Base-by-base conservation (phyloP, 1,139 yeast species). In the Saccharomyces hybrid region DNA sequence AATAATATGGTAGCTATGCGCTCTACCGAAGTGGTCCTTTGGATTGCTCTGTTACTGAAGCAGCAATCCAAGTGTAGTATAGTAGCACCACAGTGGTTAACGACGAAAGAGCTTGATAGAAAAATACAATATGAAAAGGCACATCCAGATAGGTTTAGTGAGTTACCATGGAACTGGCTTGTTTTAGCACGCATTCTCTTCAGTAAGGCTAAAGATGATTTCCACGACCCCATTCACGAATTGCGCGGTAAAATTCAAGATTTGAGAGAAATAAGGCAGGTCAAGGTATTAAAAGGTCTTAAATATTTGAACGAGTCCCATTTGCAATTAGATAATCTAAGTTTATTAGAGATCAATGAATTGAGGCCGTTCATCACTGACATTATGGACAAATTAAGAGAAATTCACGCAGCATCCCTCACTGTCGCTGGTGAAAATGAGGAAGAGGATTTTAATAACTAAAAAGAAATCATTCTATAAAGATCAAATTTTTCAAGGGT, bases 71-170 rank as follows among this genome's bases (percentile, higher is more conserved):
- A 91, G 62, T 89, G 98, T 70, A 85, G 84, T 58, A 83, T 93
- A 2, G 84, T 90, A 5, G 85, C 91, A 9, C 99, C 99, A 0
- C 77, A 75, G 2, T 93, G 99, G 99, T 76, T 93, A n/a, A 78
- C 77, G 14, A 71, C 80, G 52, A 73, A 75, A n/a, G 75, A 74
- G 55, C 70, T 93, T 55, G 79, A 79, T 56, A 76, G 75, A 5
- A 77, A 78, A 52, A 82, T 87, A 62, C 90, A 86, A 11, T 84
- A 81, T 57, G 99, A 93, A 64, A 73, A 82, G 49, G 73, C 75
- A 5, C 69, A 78, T 54, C 78, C 82, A 1, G 76, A 77, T 42
- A 74, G 80, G 57, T 93, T 93, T 65, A 81, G 91, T 51, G 75
- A 77, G 13, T 72, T 93, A 48, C 98, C 98, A 0, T 82, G 85